A percentile compares a stretch with the other conserved stretches of the same genome.
phyloP scores from a whole-genome alignment of 257 asterid genomes.

The Thymus mandschuricus region DNA sequence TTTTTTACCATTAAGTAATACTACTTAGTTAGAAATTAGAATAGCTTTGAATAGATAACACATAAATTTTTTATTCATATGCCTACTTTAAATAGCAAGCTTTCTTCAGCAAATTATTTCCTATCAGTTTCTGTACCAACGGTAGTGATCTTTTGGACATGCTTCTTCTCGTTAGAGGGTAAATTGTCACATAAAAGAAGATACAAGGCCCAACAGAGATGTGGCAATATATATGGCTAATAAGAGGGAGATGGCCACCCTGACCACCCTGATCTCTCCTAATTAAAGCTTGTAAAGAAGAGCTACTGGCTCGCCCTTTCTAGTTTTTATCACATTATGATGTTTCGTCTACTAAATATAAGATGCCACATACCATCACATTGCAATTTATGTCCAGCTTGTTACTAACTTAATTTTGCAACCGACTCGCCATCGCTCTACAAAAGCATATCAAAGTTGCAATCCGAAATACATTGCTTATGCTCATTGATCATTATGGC shows the following conservation, averaged over 20 bases:
- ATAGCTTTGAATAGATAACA: background rate
- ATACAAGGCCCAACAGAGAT: background rate
- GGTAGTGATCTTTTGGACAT: background rate
- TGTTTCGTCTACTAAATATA: constrained; percentile 17
- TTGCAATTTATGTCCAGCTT: constrained; percentile 12
- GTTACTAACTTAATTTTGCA: background rate
- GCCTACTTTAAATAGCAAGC: background rate
- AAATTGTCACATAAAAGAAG: background rate
- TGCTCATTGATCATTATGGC: background rate
- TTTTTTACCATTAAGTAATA: constrained; percentile 1
- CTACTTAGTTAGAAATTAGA: background rate
- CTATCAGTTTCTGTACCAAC: background rate
- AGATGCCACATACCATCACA: background rate
- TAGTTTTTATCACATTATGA: background rate
- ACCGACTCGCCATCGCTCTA: constrained; percentile 11
- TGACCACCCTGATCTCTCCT: constrained; percentile 6
- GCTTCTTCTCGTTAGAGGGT: constrained; percentile 8
- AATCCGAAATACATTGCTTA: background rate
- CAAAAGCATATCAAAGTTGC: constrained; percentile 7
- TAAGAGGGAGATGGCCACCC: background rate
- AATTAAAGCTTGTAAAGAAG: background rate
- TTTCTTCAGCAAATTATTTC: background rate
- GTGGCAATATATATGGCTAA: background rate
- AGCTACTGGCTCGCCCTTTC: background rate
- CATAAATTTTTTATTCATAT: background rate